Percentiles rank a stretch among this genome's conserved stretches.
Conservation (phyloP, 345 rosid species). For the Rhizophora mangle region DNA sequence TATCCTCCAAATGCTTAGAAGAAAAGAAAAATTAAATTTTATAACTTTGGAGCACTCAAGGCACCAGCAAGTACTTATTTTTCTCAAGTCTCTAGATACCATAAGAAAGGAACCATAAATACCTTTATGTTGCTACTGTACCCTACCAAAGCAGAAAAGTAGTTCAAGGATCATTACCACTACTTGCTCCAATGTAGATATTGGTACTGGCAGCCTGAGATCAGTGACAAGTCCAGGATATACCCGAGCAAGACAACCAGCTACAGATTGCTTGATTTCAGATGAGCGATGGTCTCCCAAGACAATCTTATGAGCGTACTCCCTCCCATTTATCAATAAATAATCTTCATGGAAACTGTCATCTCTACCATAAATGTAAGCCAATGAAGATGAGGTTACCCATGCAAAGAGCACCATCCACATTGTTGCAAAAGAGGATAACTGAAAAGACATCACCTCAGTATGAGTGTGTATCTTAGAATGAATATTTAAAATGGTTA, state of each 20-base stretch:
- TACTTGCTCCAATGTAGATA: conserved; percentile 77
- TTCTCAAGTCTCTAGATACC: too few relatives aligned
- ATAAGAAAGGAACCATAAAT: too few relatives aligned
- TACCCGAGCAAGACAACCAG: conserved; percentile 75
- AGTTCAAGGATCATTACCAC: conserved; percentile 39
- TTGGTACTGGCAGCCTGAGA: conserved; percentile 57
- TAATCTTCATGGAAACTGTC: conserved; percentile 69
- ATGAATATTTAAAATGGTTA: not conserved
- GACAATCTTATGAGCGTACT: conserved; percentile 53
- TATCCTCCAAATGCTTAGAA: too few relatives aligned
- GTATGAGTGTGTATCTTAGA: not conserved
- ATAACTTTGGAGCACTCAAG: too few relatives aligned
- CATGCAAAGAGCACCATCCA: conserved; percentile 87
- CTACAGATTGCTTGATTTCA: conserved; percentile 78
- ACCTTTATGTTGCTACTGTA: too few relatives aligned
- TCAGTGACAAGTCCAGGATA: conserved; percentile 66
- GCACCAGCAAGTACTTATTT: too few relatives aligned
- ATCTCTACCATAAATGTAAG: conserved; percentile 80
- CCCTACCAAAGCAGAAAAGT: too few relatives aligned
- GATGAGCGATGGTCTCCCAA: conserved; percentile 67
- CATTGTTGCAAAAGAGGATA: conserved; percentile 83
- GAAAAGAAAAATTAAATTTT: too few relatives aligned
- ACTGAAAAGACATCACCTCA: conserved; percentile 31
- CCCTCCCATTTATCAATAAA: conserved; percentile 57
- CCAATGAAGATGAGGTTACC: conserved; percentile 87